Conservation (phyloP, 768 basidiomycete species). For the Phanerodontia chrysosporium region DNA sequence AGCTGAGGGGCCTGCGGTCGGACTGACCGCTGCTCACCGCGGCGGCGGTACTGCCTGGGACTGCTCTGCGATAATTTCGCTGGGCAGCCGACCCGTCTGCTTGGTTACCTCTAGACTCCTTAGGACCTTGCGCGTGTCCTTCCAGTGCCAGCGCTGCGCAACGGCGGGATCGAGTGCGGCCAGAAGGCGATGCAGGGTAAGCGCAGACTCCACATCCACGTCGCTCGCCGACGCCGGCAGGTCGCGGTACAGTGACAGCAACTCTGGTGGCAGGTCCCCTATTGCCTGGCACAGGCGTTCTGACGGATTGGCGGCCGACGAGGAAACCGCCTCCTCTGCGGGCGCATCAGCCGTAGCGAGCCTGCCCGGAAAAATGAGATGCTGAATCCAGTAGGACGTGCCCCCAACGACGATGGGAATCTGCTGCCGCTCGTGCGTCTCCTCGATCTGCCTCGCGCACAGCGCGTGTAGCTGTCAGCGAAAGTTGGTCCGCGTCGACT, state of each 20-base stretch:
- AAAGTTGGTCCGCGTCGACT: neutral
- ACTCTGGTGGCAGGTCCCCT: conserved; percentile 41
- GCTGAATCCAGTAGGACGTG: conserved; percentile 96
- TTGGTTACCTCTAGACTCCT: conserved; percentile 75
- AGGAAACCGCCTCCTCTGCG: neutral
- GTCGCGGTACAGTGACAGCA: conserved; percentile 46
- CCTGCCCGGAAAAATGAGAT: conserved; percentile 85
- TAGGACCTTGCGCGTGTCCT: conserved; percentile 85
- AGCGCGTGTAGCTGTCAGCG: neutral
- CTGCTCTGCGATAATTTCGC: conserved; percentile 67
- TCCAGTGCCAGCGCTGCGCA: conserved; percentile 92
- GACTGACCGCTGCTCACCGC: conserved; percentile 38
- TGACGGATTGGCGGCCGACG: neutral
- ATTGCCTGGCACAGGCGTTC: too few species aligned
- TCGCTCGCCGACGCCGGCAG: conserved; percentile 56
- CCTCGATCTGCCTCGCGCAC: conserved; percentile 54
- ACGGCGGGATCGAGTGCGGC: conserved; percentile 64
- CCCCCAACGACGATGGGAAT: conserved; percentile 93
- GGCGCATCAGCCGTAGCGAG: conserved; percentile 33
- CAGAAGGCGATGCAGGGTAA: conserved; percentile 65
- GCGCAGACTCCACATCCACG: conserved; percentile 49
- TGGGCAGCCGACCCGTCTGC: conserved; percentile 59
- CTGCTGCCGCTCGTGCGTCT: conserved; percentile 55
- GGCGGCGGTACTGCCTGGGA: conserved; percentile 40
- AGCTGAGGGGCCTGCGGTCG: neutral